Percentiles rank a stretch among this genome's conserved stretches.
These are phyloP conservation scores for Citrullus amarus DNA, from an alignment of 306 rosid species.

Conservation along the genomic window DNA sequence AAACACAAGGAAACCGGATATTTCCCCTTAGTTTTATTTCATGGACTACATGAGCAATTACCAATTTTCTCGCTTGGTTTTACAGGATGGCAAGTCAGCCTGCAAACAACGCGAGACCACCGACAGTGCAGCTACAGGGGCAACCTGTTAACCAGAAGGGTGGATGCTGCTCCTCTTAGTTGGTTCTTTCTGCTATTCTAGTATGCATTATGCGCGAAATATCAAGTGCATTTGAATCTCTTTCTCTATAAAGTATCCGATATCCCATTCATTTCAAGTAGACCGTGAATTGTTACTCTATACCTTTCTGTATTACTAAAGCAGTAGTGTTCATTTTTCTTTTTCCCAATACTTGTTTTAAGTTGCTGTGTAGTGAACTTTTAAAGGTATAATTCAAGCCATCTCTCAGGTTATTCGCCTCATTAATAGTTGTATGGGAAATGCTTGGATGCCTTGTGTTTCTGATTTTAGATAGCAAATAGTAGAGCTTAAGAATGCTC, in stretches of 20 bases:
- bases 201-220: slow-evolving; percentile 3
- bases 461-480: not conserved
- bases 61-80: not conserved
- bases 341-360: not conserved
- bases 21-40: not conserved
- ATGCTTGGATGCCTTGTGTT: not conserved
- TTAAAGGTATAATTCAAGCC: not conserved
- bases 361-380: not conserved
- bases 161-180: slow-evolving; percentile 50
- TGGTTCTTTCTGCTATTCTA: not conserved
- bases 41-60: not conserved
- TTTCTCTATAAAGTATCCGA: slow-evolving; percentile 4
- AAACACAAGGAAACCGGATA: not conserved
- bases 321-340: not conserved
- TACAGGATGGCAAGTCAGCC: slow-evolving; percentile 53
- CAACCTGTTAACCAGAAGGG: slow-evolving; percentile 49
- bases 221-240: slow-evolving; percentile 2
- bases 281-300: not conserved
- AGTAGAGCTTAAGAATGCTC: not conserved
- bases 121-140: slow-evolving; percentile 45
- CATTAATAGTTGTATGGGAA: not conserved
- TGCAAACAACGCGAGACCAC: slow-evolving; percentile 35
- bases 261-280: not conserved
- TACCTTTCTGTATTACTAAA: slow-evolving; percentile 1
- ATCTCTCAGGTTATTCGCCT: slow-evolving; percentile 2